Percentiles rank a stretch among this genome's conserved stretches.
These are phyloP conservation scores for Aspergillus sparsus DNA, from an alignment of 495 filamentous ascomycete species.

Conservation along the genomic window DNA sequence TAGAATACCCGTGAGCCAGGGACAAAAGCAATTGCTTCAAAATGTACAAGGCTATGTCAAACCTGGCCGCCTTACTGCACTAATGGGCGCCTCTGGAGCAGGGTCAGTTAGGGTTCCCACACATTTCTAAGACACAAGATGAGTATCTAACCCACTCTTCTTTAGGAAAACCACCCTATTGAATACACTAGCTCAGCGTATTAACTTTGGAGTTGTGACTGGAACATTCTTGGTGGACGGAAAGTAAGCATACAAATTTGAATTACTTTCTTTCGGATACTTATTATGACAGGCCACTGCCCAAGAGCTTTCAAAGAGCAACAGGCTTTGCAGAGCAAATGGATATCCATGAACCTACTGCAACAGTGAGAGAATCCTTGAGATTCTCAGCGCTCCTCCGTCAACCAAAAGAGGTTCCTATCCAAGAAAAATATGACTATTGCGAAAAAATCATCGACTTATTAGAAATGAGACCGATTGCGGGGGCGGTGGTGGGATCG, in stretches of 20 bases:
- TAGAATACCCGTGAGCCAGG: slow-evolving; percentile 62
- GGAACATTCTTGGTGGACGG: slow-evolving; percentile 59
- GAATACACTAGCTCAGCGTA: slow-evolving; percentile 56
- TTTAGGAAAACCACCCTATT: slow-evolving; percentile 56
- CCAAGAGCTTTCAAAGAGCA: slow-evolving; percentile 49
- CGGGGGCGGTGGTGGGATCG: slow-evolving; percentile 56
- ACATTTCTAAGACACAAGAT: background rate
- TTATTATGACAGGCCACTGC: slow-evolving; percentile 37
- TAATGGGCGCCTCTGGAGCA: slow-evolving; percentile 68
- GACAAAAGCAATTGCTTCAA: slow-evolving; percentile 58
- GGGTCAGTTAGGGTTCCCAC: slow-evolving; percentile 41
- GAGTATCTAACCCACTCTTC: background rate
- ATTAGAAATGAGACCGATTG: slow-evolving; percentile 60
- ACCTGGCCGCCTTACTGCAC: slow-evolving; percentile 69
- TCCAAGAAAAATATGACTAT: slow-evolving; percentile 64
- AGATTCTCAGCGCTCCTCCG: slow-evolving; percentile 60
- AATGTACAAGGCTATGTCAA: slow-evolving; percentile 70
- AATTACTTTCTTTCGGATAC: background rate
- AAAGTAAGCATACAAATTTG: slow-evolving; percentile 29
- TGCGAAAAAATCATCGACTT: slow-evolving; percentile 60
- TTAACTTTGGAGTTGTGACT: slow-evolving; percentile 53
- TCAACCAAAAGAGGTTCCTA: slow-evolving; percentile 55
- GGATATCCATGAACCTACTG: slow-evolving; percentile 63
- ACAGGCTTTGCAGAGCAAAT: slow-evolving; percentile 65
- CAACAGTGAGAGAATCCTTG: slow-evolving; percentile 63